A percentile compares a stretch with the other conserved stretches of the same genome.
Evolutionary conservation across 441 rosid species (phyloP).

Genomic region (Cnidoscolus chayamansa): DNA sequence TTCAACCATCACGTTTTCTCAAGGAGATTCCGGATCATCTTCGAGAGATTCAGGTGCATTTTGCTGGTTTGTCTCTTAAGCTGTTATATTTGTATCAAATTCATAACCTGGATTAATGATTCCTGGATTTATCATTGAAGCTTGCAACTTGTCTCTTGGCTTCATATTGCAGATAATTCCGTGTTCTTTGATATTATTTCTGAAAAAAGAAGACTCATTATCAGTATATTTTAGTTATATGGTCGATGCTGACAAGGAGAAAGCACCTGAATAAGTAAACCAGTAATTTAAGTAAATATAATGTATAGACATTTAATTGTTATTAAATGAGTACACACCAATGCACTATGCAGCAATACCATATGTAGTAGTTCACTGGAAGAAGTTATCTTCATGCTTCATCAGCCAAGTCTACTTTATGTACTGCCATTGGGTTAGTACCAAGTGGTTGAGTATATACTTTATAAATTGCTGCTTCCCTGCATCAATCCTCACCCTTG

Average conservation of each 20-base stretch:
- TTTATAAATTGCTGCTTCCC: too few species aligned
- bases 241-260: background rate
- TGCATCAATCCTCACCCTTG: too few species aligned
- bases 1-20: conserved; percentile 91
- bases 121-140: background rate
- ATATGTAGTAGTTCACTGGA: background rate
- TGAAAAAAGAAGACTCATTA: background rate
- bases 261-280: background rate
- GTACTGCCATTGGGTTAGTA: too few species aligned
- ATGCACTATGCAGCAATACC: background rate
- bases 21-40: conserved; percentile 87
- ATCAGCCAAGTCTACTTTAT: too few species aligned
- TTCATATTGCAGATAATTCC: background rate
- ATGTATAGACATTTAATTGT: too few species aligned
- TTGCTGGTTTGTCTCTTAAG: conserved; percentile 13
- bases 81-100: background rate
- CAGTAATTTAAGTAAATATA: too few species aligned
- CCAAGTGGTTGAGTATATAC: too few species aligned
- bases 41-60: conserved; percentile 60
- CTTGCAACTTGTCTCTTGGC: background rate
- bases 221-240: background rate
- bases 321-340: too few species aligned
- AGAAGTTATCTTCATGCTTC: too few species aligned
- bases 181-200: background rate
- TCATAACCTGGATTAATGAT: background rate